These are phyloP conservation scores for Potentilla sterilis DNA, from an alignment of 306 rosid species.

Conservation along the genomic window DNA sequence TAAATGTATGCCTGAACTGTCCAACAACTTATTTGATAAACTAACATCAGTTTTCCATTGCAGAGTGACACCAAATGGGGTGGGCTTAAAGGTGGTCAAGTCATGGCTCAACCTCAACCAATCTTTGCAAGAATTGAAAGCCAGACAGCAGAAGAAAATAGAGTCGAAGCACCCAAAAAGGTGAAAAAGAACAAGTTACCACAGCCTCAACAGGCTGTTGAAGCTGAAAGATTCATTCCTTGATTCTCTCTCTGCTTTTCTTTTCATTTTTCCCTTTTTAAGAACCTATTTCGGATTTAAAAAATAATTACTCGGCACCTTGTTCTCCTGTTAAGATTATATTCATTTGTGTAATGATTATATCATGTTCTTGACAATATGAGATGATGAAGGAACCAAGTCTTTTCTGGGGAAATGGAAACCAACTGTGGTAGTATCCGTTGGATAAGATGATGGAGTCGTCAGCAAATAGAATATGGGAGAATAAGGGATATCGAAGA, in stretches of 20 bases:
- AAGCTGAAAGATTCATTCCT: conserved; percentile 40
- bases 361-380: too few species aligned
- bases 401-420: too few species aligned
- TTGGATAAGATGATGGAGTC: too few species aligned
- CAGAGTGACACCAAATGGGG: conserved; percentile 89
- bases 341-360: too few species aligned
- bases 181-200: conserved; percentile 49
- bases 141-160: conserved; percentile 41
- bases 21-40: conserved; percentile 19
- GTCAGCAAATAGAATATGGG: too few species aligned
- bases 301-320: too few species aligned
- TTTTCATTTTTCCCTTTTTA: background rate
- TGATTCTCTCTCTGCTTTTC: background rate
- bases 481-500: too few species aligned
- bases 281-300: too few species aligned
- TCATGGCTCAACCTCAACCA: conserved; percentile 81
- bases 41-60: conserved; percentile 37
- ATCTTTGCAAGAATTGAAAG: conserved; percentile 79
- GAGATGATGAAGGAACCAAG: too few species aligned
- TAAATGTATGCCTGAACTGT: background rate
- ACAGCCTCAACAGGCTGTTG: conserved; percentile 51
- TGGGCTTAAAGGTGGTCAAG: conserved; percentile 77
- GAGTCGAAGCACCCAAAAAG: conserved; percentile 39
- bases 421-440: too few species aligned
- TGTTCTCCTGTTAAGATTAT: too few species aligned